phyloP scores from a whole-genome alignment of 1,284 basidiomycete genomes.

The Singerocomus rubriflavus region DNA sequence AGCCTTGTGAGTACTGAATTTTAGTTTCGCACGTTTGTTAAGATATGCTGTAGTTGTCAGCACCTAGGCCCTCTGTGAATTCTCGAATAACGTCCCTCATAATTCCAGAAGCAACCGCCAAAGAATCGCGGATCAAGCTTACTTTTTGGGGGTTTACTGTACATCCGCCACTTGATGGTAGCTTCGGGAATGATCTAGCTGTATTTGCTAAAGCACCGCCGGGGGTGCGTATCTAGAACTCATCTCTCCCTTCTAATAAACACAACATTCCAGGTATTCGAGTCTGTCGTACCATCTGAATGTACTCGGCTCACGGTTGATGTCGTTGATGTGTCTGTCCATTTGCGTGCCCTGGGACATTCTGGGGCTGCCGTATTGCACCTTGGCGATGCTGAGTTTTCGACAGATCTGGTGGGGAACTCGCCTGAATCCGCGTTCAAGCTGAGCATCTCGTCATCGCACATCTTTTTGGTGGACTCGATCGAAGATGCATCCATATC shows the following conservation, averaged over 20 bases:
- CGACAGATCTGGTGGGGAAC: slow-evolving; percentile 70
- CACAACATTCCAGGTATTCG: slow-evolving; percentile 65
- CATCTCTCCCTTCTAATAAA: not conserved
- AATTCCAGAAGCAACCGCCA: slow-evolving; percentile 64
- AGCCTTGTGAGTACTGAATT: slow-evolving; percentile 44
- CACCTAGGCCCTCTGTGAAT: slow-evolving; percentile 56
- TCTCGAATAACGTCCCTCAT: slow-evolving; percentile 66
- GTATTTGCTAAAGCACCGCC: slow-evolving; percentile 81
- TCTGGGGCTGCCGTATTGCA: slow-evolving; percentile 66
- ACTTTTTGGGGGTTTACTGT: slow-evolving; percentile 66
- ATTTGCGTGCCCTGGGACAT: slow-evolving; percentile 55
- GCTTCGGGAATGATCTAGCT: slow-evolving; percentile 64
- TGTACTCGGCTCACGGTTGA: slow-evolving; percentile 69
- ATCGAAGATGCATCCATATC: slow-evolving; percentile 34
- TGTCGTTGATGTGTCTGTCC: slow-evolving; percentile 69
- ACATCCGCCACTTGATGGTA: slow-evolving; percentile 60
- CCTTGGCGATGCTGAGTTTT: slow-evolving; percentile 62
- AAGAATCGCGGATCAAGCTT: slow-evolving; percentile 76
- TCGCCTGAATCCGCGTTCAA: slow-evolving; percentile 55
- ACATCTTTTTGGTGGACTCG: slow-evolving; percentile 67
- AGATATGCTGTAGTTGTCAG: slow-evolving; percentile 36
- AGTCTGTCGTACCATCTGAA: slow-evolving; percentile 90
- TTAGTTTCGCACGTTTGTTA: slow-evolving; percentile 1
- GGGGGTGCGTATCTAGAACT: slow-evolving; percentile 54
- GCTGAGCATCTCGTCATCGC: slow-evolving; percentile 46